These are phyloP conservation scores for Imleria badia DNA, from an alignment of 768 basidiomycete species.

Conservation along the genomic window DNA sequence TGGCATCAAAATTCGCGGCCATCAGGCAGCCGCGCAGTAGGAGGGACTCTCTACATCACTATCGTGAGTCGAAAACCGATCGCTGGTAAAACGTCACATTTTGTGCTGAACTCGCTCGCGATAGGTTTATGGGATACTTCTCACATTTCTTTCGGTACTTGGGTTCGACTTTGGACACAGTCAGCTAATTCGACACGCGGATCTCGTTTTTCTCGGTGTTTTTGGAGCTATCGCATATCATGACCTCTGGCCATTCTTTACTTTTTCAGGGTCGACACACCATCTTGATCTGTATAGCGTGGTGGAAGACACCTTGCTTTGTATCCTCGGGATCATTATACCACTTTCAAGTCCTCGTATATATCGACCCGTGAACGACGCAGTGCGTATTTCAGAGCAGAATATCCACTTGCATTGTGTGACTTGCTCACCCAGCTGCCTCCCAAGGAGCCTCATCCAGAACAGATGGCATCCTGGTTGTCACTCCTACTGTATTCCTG, in stretches of 20 bases:
- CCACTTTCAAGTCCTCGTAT: constrained; percentile 4
- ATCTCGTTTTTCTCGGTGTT: neutral
- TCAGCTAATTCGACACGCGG: constrained; percentile 16
- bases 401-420: neutral
- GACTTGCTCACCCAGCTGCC: constrained; percentile 6
- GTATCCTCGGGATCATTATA: constrained; percentile 5
- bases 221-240: constrained; percentile 1
- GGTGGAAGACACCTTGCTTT: neutral
- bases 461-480: constrained; percentile 40
- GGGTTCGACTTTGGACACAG: neutral
- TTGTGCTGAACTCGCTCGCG: too few relatives aligned
- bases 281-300: neutral
- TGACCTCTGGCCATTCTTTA: constrained; percentile 11
- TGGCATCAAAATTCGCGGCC: neutral
- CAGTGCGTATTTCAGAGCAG: neutral
- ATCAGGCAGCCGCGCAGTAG: neutral
- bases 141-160: constrained; percentile 1
- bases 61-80: constrained; percentile 7
- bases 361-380: neutral
- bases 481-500: constrained; percentile 45
- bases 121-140: constrained; percentile 7
- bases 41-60: neutral
- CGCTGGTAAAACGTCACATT: too few relatives aligned
- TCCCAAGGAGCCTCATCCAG: constrained; percentile 28
- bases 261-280: neutral